Percentiles rank a stretch among this genome's conserved stretches.
Evolutionary conservation across 306 rosid genomes (phyloP).

Genomic region (Dalbergia oliveri): DNA sequence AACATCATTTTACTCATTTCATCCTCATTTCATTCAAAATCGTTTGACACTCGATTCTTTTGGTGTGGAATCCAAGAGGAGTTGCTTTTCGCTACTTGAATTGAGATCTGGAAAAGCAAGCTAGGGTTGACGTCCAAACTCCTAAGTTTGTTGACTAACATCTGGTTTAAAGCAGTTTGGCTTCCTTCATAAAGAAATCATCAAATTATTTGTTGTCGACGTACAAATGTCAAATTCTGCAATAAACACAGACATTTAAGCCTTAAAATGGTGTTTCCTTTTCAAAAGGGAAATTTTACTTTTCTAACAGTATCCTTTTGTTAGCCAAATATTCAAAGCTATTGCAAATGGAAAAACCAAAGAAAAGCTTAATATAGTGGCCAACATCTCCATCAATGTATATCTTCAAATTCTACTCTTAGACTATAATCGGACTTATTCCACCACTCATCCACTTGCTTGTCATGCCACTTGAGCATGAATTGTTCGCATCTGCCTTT

Average conservation of each 20-base stretch:
- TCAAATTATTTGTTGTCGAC: no score
- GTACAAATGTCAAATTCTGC: background rate
- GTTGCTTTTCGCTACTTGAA: no score
- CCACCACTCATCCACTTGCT: slow-evolving; percentile 21
- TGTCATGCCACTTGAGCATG: slow-evolving; percentile 6
- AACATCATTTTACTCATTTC: no score
- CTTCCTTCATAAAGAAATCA: no score
- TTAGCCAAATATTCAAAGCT: background rate
- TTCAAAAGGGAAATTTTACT: background rate
- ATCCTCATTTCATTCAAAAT: no score
- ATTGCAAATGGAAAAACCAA: background rate
- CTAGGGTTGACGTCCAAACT: no score
- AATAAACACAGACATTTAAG: background rate
- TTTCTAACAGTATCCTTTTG: background rate
- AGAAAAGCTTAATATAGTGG: background rate
- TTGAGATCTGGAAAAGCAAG: no score
- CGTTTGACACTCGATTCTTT: no score
- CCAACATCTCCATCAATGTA: background rate
- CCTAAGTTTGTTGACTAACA: no score
- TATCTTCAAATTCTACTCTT: background rate
- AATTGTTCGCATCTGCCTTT: background rate
- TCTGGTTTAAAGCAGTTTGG: no score
- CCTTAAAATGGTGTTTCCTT: background rate
- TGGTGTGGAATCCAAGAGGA: no score
- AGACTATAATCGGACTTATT: background rate